Evolutionary conservation across 2,329 filamentous ascomycete species (phyloP), one percentile per base, ranked within the genome.

Genomic region (Ilyonectria destructans): DNA sequence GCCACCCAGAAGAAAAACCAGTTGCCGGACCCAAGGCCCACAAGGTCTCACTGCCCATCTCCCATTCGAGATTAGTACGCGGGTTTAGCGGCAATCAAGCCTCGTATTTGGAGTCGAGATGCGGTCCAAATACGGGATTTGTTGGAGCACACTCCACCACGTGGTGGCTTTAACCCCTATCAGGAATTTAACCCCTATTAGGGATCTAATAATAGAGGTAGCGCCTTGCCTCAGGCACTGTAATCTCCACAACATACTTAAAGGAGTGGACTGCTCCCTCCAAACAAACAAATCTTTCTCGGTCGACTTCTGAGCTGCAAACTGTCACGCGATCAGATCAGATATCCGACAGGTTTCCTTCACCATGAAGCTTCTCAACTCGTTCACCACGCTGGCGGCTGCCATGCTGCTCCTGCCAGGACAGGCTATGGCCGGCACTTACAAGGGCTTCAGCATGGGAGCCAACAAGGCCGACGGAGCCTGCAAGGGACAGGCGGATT

Each of bases 391-490:
- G 40, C 15, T 43, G 40, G 40, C 40, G 1, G 40, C 71, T 9
- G 67, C 65, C 43, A 29, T 75, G 40, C 58, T 75, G 46, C 71
- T 73, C 2, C 65, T 74, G 9, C 49, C 72, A 1, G 71, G 65
- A 2, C 67, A 75, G 56, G 73, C 73, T n/a, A 26, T 75, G 29
- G 73, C 73, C 0, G 72, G 73, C 3, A 56, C 58, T 2, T 75
- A 72, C 65, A 75, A 75, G 69, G 73, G 73, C 13, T 75, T 75
- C 52, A 75, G 73, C 62, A 68, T 75, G 31, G 69, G 69, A 33
- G 73, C 73, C 59, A 75, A 75, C 73, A 62, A 62, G 19, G 65
- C 73, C 10, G 63, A 75, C 48, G 73, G 73, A 13, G 54, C 17
- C 23, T 75, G 73, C 63, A 75, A 75, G 63, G 61, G 57, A 29